Evolutionary conservation across 345 rosid genomes (phyloP).

Genomic region (Erucastrum elatum): DNA sequence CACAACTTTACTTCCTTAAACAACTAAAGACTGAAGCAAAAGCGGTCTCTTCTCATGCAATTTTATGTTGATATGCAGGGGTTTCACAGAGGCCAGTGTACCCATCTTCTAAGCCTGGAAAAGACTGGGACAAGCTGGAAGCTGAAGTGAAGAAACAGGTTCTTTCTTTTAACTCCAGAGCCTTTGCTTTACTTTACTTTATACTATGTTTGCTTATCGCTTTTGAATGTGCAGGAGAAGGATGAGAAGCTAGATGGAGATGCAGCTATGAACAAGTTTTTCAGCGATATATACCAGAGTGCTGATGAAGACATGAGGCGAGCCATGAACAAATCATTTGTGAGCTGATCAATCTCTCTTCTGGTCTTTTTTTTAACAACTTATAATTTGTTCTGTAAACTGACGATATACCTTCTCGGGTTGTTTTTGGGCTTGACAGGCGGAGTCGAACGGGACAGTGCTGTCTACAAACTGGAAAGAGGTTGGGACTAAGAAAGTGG

Average conservation of each 20-base stretch:
- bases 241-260: conserved; percentile 82
- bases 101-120: conserved; percentile 62
- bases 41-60: neutral
- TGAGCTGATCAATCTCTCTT: conserved; percentile 35
- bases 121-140: conserved; percentile 85
- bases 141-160: conserved; percentile 79
- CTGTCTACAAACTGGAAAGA: neutral
- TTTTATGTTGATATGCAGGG: conserved; percentile 36
- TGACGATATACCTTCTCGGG: neutral
- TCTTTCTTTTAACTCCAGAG: neutral
- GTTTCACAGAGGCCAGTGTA: conserved; percentile 58
- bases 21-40: neutral
- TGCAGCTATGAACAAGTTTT: conserved; percentile 72
- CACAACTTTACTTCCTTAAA: neutral
- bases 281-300: conserved; percentile 59
- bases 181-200: neutral
- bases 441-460: neutral
- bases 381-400: neutral
- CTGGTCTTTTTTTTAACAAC: neutral
- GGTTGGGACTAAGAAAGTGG: neutral
- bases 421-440: neutral
- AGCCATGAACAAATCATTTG: conserved; percentile 87
- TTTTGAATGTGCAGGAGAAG: conserved; percentile 54
- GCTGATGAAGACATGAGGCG: conserved; percentile 72
- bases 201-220: neutral